Evolutionary conservation across 495 filamentous ascomycete species (phyloP), one percentile per base, ranked within the genome.

Genomic region (Penicillium bialowiezense): DNA sequence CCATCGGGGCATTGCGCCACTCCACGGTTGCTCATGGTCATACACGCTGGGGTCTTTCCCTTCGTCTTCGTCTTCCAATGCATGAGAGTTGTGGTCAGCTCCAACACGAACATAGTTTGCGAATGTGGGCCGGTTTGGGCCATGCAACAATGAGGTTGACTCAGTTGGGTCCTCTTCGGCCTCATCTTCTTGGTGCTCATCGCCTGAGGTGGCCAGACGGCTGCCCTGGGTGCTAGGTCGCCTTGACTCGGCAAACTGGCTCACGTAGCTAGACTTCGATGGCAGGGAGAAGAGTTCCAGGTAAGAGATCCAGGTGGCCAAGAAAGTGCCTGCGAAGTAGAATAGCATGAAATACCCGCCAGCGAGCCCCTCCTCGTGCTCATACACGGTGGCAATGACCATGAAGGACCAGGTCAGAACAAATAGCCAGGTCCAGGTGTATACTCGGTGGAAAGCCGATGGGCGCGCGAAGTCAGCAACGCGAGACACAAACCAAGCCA

Each of bases 11-110:
- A 98, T 63, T 17, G 78, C 73, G 19, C 77, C 79, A 51, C 87
- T 92, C 93, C 93, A 97, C 3, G 76, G 59, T 60, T 98, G 93
- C 59, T 98, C 92, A 37, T 78, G 70, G n/a, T 79, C 81, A 54
- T 87, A 95, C 5, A 88, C 76, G 12, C 74, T 70, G 0, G 65
- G 58, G 37, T 71, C 65, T 23, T 72, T 54, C 21, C 65, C 40
- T 28, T 70, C 62, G 15, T 57, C 54, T 9, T 69, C 61, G 6
- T 71, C 64, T 37, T 60, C 44, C 19, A 73, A 56, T 5, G 67
- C 58, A 26, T 74, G 59, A 13, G 61, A 49, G 6, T 51, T 44
- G 20, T 54, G 52, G n/a, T 69, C 68, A 12, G 62, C 61, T 12
- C 60, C 48, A 55, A 76, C 63, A 65, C 73, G 62, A 60, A 83